Conservation (phyloP, 1,284 basidiomycete genomes). For the Volvariella volvacea region DNA sequence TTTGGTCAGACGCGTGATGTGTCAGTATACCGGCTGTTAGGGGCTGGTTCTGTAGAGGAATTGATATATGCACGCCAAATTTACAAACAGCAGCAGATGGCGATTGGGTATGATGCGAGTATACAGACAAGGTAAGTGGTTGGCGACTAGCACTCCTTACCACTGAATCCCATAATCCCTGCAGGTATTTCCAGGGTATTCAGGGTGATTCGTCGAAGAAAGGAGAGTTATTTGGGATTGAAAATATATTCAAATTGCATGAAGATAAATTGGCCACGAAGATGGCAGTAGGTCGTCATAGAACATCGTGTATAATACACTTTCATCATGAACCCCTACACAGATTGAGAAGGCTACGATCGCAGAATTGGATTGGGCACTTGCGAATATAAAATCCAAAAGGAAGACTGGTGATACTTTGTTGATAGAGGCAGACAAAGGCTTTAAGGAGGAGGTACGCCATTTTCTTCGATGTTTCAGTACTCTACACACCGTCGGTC, state of each 20-base stretch:
- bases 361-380: conserved; percentile 70
- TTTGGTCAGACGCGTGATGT: conserved; percentile 88
- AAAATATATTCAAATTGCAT: conserved; percentile 79
- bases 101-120: conserved; percentile 78
- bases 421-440: conserved; percentile 47
- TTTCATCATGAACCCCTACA: neutral
- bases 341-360: conserved; percentile 73
- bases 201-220: conserved; percentile 68
- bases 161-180: neutral
- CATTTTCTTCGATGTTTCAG: neutral
- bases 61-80: conserved; percentile 81
- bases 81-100: conserved; percentile 88
- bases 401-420: conserved; percentile 25
- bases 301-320: neutral
- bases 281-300: conserved; percentile 42
- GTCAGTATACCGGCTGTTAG: conserved; percentile 77
- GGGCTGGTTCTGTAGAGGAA: conserved; percentile 83
- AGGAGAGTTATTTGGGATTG: conserved; percentile 78
- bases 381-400: conserved; percentile 50
- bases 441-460: conserved; percentile 46
- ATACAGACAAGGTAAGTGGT: conserved; percentile 59
- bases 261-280: conserved; percentile 69
- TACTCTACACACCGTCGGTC: neutral
- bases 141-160: too few species aligned
- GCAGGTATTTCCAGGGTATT: conserved; percentile 74